phyloP scores from a whole-genome alignment of 352 stramenopile species.

The Globisporangium acanthophoron region DNA sequence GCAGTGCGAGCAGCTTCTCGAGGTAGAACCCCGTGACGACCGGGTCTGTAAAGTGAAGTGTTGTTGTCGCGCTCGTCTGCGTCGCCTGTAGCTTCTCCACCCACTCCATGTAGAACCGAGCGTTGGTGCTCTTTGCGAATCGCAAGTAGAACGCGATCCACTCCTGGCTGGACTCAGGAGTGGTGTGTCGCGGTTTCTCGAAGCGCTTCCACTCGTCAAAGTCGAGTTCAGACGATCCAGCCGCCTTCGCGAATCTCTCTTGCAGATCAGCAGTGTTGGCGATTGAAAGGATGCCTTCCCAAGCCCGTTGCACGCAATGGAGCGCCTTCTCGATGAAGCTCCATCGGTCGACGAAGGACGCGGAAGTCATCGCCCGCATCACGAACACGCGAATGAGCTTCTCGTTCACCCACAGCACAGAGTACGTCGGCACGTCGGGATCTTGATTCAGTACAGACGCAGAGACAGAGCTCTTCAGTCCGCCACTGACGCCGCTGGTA shows the following conservation, averaged over 20 bases:
- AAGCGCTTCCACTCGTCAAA: slow-evolving; percentile 60
- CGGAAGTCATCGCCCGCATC: slow-evolving; percentile 31
- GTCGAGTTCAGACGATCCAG: slow-evolving; percentile 19
- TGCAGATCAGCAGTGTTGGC: slow-evolving; percentile 39
- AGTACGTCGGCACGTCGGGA: slow-evolving; percentile 13
- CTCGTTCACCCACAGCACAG: slow-evolving; percentile 47
- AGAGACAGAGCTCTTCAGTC: neutral
- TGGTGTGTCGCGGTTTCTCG: slow-evolving; percentile 17
- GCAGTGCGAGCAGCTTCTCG: slow-evolving; percentile 35
- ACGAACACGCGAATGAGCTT: slow-evolving; percentile 52
- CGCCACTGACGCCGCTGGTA: neutral
- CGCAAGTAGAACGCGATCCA: slow-evolving; percentile 55
- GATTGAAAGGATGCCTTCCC: slow-evolving; percentile 42
- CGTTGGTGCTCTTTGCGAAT: slow-evolving; percentile 24
- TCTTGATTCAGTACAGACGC: slow-evolving; percentile 5
- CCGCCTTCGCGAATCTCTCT: slow-evolving; percentile 23
- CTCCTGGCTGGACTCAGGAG: slow-evolving; percentile 16
- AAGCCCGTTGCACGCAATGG: slow-evolving; percentile 38
- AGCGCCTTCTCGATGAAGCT: slow-evolving; percentile 26
- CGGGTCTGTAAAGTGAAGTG: slow-evolving; percentile 35
- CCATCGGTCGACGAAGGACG: slow-evolving; percentile 28
- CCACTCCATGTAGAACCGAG: slow-evolving; percentile 57
- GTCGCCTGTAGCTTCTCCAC: slow-evolving; percentile 19
- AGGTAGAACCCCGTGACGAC: slow-evolving; percentile 42
- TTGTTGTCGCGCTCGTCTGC: slow-evolving; percentile 1